Evolutionary conservation across 768 basidiomycete genomes (phyloP), one percentile per base, ranked within the genome.

Genomic region (Tricholomella constricta): DNA sequence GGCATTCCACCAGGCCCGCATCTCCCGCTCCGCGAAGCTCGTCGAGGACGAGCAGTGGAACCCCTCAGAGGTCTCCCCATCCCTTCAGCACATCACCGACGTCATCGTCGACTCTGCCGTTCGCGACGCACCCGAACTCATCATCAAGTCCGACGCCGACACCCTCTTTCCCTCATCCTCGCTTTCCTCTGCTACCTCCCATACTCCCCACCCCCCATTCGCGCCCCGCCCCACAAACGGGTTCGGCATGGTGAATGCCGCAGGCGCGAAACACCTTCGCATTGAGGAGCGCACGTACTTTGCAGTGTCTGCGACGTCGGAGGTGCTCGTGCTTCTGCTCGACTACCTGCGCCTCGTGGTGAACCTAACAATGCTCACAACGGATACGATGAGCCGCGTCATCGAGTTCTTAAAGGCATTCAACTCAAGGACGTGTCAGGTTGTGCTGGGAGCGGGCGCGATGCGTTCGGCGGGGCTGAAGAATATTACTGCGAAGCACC

Each of bases 1-100:
- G 62, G 70, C 77, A 0, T 98, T 95, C 72, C 97, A 99, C 65
- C 86, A 94, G 59, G 70, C 78, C 10, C 80, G 89, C 45, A 81
- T 98, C 38, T 82, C 86, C 2, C 80, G 79, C 50, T 89, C 88
- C 2, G 95, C 96, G 23, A 92, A 89, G 66, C 72, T 92, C 23
- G 96, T 99, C 7, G 94, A 98, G 68, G 94, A 98, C 59, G 97
- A 99, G 65, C 89, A 88, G 54, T 98, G 97, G 97, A 84, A 77
- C 52, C 89, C 89, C 14, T 78, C 83, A 12, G 91, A 97, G 51
- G 84, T 96, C 12, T 73, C 85, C 1, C 63, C 74, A 4, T 57
- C 72, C 4, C 70, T 91, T 23, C 96, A 98, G 69, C 80, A 78
- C 44, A 74, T 83, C n/a, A 79, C 86, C 32, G 80, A 90, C 61